These are phyloP conservation scores for Manihot esculenta DNA, from an alignment of 441 rosid genomes.

Conservation along the genomic window DNA sequence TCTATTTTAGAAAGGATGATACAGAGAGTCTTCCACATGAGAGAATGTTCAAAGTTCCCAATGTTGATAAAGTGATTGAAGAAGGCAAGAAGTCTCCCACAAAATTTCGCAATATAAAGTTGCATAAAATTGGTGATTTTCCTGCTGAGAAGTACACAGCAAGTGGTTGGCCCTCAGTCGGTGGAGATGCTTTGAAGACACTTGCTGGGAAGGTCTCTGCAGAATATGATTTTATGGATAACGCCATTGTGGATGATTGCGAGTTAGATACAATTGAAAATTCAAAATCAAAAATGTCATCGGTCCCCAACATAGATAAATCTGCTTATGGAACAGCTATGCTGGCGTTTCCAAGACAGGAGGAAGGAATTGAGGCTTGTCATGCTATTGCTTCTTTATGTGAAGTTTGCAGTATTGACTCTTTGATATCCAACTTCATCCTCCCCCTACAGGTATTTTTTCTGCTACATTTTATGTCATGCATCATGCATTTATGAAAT, in stretches of 20 bases:
- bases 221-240: conserved; percentile 52
- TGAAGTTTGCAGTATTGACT: conserved; percentile 87
- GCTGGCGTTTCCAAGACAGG: conserved; percentile 47
- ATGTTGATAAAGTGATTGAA: conserved; percentile 75
- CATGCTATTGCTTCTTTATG: conserved; percentile 89
- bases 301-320: conserved; percentile 36
- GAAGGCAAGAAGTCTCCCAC: conserved; percentile 79
- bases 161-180: conserved; percentile 84
- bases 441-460: conserved; percentile 84
- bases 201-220: conserved; percentile 82
- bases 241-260: conserved; percentile 26
- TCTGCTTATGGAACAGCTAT: conserved; percentile 60
- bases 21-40: conserved; percentile 47
- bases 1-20: conserved; percentile 48
- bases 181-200: conserved; percentile 74
- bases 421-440: conserved; percentile 91
- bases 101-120: conserved; percentile 62
- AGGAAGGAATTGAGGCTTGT: conserved; percentile 79
- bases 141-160: conserved; percentile 74
- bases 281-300: conserved; percentile 23
- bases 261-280: conserved; percentile 29
- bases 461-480: conserved; percentile 13
- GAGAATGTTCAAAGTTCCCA: conserved; percentile 63
- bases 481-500: not conserved
- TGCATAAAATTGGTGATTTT: conserved; percentile 51